Conservation (phyloP, 2,329 filamentous ascomycete species). For the Leptographium lundbergii region DNA sequence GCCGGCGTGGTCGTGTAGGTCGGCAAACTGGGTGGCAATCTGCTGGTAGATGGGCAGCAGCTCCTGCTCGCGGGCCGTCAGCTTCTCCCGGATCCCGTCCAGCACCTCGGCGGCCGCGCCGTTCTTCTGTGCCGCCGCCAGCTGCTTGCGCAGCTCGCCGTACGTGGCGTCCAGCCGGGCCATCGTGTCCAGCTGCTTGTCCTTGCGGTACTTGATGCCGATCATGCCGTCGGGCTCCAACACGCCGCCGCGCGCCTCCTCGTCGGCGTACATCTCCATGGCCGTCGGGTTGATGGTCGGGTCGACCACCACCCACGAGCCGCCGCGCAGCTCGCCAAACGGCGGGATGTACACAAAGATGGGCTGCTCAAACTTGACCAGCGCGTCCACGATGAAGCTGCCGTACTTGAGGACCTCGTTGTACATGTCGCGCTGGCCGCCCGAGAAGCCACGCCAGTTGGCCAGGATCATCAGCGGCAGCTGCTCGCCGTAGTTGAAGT, state of each 20-base stretch:
- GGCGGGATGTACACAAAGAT: conserved; percentile 99
- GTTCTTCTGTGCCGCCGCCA: conserved; percentile 41
- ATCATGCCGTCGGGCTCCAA: conserved; percentile 97
- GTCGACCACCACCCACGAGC: conserved; percentile 98
- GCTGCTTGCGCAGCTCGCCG: conserved; percentile 67
- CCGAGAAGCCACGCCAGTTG: conserved; percentile 99
- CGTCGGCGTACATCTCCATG: conserved; percentile 99
- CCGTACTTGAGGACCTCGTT: conserved; percentile 99
- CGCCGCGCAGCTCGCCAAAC: conserved; percentile 90
- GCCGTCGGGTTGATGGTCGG: conserved; percentile 91
- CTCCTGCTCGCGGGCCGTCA: conserved; percentile 73
- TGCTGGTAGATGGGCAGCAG: conserved; percentile 89
- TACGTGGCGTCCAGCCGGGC: conserved; percentile 80
- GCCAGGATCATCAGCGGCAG: conserved; percentile 97
- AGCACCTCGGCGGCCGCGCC: conserved; percentile 61
- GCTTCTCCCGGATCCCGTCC: conserved; percentile 68
- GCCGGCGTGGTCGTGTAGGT: conserved; percentile 90
- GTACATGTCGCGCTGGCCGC: conserved; percentile 99
- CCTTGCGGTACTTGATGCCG: conserved; percentile 95
- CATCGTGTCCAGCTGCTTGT: conserved; percentile 97
- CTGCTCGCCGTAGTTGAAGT: conserved; percentile 99
- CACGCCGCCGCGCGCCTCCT: conserved; percentile 89
- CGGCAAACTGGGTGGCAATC: conserved; percentile 92
- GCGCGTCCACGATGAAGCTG: conserved; percentile 95
- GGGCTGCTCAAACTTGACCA: conserved; percentile 97